Base-by-base conservation (phyloP, 2,329 filamentous ascomycete genomes). In the Epichloe amarillans region DNA sequence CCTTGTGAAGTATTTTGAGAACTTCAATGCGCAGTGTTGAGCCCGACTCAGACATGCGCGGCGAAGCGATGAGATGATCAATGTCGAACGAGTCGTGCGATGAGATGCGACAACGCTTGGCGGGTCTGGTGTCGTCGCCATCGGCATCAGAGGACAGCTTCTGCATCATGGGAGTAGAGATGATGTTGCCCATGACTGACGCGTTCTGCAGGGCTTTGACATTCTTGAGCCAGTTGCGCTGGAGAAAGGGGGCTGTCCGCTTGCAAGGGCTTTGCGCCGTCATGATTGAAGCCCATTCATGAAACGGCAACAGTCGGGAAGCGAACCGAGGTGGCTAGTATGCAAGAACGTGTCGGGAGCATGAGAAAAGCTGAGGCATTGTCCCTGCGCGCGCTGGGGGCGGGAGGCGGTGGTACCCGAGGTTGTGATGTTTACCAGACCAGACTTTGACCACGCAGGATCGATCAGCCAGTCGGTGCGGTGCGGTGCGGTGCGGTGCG, bases 191-290 rank as follows among this genome's bases (percentile, higher is more conserved):
- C 71, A 75, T 74, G 53, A 62, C 60, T 51, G 62, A 58, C 43
- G 61, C 58, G 33, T 56, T 54, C 59, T 73, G 69, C 57, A 65
- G 65, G 53, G 69, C 66, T 53, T 70, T 70, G 60, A 75, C 64
- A 46, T 69, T 70, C 54, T 66, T 69, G 55, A 72, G 67, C 74
- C 72, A 77, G 60, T 74, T 76, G 61, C 75, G 72, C 57, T 76
- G 73, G 53, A 79, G 71, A 62, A 75, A 79, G 53, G 76, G 75
- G 51, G 73, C 66, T 58, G 67, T 70, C 65, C 72, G 71, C 64
- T 69, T 69, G 60, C 67, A 72, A 55, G 68, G 66, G 60, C 64
- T 68, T 60, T 68, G 66, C 59, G 67, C 64, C 61, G 72, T 72
- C 75, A 79, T 79, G 65, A 64, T 66, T 63, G 62, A 56, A 56